Evolutionary conservation across 371 early-diverging fungal genomes (phyloP).

Genomic region (Phascolomyces articulosus): DNA sequence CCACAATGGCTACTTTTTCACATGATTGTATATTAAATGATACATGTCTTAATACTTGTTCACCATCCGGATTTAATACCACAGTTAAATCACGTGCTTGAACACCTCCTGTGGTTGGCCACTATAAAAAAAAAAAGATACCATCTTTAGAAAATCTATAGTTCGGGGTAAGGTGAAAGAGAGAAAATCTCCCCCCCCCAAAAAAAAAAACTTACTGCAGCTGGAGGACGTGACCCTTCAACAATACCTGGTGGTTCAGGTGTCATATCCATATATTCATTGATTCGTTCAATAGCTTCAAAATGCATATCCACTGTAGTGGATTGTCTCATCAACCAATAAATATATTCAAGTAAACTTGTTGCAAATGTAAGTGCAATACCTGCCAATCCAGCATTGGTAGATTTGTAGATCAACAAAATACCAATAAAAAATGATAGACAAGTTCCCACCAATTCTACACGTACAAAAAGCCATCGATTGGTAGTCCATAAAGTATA

Average conservation of each 20-base stretch:
- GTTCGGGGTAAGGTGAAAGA: too few species aligned
- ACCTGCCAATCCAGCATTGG: constrained; percentile 81
- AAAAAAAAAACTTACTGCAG: constrained; percentile 41
- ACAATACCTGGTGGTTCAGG: constrained; percentile 73
- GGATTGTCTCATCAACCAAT: constrained; percentile 79
- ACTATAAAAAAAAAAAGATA: constrained; percentile 35
- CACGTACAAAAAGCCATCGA: constrained; percentile 71
- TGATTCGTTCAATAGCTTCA: constrained; percentile 83
- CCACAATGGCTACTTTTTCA: constrained; percentile 78
- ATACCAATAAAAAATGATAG: constrained; percentile 73
- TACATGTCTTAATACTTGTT: constrained; percentile 60
- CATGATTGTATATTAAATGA: constrained; percentile 57
- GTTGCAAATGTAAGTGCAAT: constrained; percentile 75
- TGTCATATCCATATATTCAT: constrained; percentile 72
- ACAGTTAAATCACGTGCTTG: constrained; percentile 60
- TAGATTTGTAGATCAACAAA: constrained; percentile 48
- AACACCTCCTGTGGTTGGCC: constrained; percentile 78
- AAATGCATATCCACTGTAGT: constrained; percentile 85
- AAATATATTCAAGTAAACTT: constrained; percentile 66
- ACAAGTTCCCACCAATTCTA: constrained; percentile 70
- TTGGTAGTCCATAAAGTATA: constrained; percentile 83
- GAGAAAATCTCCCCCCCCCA: neutral
- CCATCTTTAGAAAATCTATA: neutral
- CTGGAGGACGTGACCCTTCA: constrained; percentile 57
- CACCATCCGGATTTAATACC: constrained; percentile 61